phyloP scores from a whole-genome alignment of 2,329 filamentous ascomycete genomes.

The Orbilia javanica region DNA sequence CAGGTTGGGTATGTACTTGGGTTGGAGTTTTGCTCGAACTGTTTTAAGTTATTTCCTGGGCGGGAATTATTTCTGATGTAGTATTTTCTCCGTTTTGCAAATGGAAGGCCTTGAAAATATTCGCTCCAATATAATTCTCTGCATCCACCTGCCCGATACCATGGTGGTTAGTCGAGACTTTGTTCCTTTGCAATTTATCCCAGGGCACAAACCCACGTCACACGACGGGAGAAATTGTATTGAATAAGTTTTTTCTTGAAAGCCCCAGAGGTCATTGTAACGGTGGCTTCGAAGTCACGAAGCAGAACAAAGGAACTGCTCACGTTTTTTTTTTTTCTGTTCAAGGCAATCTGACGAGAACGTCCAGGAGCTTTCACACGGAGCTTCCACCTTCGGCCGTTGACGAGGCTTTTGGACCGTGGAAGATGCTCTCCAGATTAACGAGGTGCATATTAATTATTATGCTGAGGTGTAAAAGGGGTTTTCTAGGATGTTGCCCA shows the following conservation, averaged over 20 bases:
- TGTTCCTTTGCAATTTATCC: constrained; percentile 17
- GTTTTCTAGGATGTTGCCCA: constrained; percentile 17
- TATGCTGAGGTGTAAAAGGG: constrained; percentile 31
- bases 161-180: constrained; percentile 14
- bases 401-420: constrained; percentile 28
- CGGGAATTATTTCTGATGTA: constrained; percentile 33
- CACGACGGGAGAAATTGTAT: not conserved
- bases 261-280: not conserved
- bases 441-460: constrained; percentile 19
- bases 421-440: constrained; percentile 29
- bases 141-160: constrained; percentile 52
- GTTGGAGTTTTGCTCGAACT: not conserved
- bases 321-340: not conserved
- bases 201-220: constrained; percentile 16
- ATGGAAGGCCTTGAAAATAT: constrained; percentile 11
- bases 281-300: not conserved
- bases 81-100: constrained; percentile 7
- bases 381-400: constrained; percentile 26
- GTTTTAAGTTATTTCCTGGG: not conserved
- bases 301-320: not conserved
- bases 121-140: constrained; percentile 1
- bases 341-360: constrained; percentile 29
- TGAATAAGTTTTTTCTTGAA: not conserved
- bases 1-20: not conserved
- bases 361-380: constrained; percentile 10